Evolutionary conservation across 2,329 filamentous ascomycete species (phyloP).

Genomic region (Alternaria rosae): DNA sequence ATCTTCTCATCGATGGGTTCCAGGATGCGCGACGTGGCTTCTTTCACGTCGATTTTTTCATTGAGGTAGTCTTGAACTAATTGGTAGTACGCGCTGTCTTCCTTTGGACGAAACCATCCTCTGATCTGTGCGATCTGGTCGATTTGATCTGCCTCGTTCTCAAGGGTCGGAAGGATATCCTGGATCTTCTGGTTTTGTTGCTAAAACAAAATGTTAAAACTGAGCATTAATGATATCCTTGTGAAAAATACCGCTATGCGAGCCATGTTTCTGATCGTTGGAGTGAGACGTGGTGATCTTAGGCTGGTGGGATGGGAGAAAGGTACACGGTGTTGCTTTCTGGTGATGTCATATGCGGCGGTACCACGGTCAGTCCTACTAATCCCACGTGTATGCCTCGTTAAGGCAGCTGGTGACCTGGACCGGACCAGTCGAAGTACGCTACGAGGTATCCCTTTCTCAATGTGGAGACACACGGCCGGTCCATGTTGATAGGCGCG

Average conservation of each 20-base stretch:
- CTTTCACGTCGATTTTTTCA: constrained; percentile 21
- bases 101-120: constrained; percentile 39
- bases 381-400: constrained; percentile 9
- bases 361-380: neutral
- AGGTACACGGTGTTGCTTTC: constrained; percentile 1
- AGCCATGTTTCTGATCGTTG: constrained; percentile 11
- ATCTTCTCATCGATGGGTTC: constrained; percentile 38
- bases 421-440: neutral
- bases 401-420: constrained; percentile 2
- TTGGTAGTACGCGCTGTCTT: constrained; percentile 31
- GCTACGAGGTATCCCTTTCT: neutral
- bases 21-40: constrained; percentile 27
- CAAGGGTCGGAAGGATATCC: constrained; percentile 23
- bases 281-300: neutral
- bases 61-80: constrained; percentile 34
- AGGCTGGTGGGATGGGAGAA: neutral
- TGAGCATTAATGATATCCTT: neutral
- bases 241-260: constrained; percentile 14
- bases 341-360: constrained; percentile 12
- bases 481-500: neutral
- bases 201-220: constrained; percentile 13
- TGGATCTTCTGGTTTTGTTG: constrained; percentile 29
- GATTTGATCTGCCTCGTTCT: constrained; percentile 29
- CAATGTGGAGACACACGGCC: neutral
- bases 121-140: constrained; percentile 41